These are phyloP conservation scores for Helotiales sp. DNA, from an alignment of 2,329 filamentous ascomycete species.

Conservation along the genomic window DNA sequence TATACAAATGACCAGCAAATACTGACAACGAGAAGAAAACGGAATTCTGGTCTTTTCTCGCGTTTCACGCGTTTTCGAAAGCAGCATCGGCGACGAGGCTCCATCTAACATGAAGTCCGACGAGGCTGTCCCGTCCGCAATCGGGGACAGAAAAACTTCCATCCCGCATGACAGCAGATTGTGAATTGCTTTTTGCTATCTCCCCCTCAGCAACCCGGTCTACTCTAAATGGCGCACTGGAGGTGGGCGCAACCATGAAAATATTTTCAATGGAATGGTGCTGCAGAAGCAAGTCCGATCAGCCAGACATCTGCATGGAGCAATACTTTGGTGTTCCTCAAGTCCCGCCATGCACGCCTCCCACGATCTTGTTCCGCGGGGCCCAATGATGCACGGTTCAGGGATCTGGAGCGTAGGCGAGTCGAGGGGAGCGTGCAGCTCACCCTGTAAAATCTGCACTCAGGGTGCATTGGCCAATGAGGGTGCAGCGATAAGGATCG, in stretches of 20 bases:
- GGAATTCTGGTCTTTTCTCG: background rate
- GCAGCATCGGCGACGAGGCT: slow-evolving; percentile 10
- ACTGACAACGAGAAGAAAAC: background rate
- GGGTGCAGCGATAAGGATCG: slow-evolving; percentile 23
- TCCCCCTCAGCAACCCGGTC: slow-evolving; percentile 1
- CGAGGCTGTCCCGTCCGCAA: slow-evolving; percentile 8
- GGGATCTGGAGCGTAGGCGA: too few species aligned
- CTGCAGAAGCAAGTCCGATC: background rate
- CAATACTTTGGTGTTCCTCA: background rate
- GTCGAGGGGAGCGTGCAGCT: slow-evolving; percentile 1
- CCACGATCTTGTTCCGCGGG: slow-evolving; percentile 8
- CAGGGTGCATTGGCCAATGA: slow-evolving; percentile 18
- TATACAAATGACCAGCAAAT: background rate
- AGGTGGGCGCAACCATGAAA: slow-evolving; percentile 16
- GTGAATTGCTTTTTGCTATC: slow-evolving; percentile 4
- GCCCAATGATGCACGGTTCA: background rate
- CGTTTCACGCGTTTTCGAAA: too few species aligned
- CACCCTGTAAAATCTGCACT: slow-evolving; percentile 10
- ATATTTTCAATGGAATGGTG: slow-evolving; percentile 19
- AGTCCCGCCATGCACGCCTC: background rate
- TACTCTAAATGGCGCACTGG: background rate
- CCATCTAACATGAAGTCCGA: too few species aligned
- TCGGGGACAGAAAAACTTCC: background rate
- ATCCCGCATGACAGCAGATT: background rate
- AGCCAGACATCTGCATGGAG: background rate